Evolutionary conservation across 805 yeast genomes (phyloP).

Genomic region (Yarrowia deformans): DNA sequence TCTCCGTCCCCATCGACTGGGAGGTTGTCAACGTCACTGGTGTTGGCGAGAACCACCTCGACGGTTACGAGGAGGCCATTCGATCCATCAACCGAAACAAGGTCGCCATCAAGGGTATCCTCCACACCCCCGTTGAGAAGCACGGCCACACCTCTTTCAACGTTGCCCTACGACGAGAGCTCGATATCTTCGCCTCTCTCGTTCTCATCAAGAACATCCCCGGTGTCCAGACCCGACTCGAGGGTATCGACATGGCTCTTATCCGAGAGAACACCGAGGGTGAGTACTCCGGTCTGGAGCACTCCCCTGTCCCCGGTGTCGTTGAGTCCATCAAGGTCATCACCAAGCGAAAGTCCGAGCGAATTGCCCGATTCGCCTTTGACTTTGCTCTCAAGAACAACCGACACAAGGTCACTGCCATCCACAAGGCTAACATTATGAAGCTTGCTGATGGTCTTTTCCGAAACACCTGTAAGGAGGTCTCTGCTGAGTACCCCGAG

Average conservation of each 20-base stretch:
- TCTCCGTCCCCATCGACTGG: constrained; percentile 92
- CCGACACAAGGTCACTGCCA: constrained; percentile 93
- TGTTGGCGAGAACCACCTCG: constrained; percentile 49
- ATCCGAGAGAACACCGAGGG: constrained; percentile 99
- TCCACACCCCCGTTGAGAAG: constrained; percentile 86
- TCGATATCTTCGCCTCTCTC: constrained; percentile 93
- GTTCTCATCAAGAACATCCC: constrained; percentile 93
- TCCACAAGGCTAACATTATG: constrained; percentile 99
- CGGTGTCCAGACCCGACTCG: constrained; percentile 89
- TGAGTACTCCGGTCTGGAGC: constrained; percentile 98
- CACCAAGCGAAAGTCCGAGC: constrained; percentile 93
- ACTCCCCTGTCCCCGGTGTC: constrained; percentile 96
- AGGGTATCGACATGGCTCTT: constrained; percentile 88
- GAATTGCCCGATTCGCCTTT: constrained; percentile 96
- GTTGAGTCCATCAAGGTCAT: constrained; percentile 96
- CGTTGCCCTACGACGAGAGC: constrained; percentile 95
- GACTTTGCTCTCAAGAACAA: constrained; percentile 92
- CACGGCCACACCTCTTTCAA: constrained; percentile 84
- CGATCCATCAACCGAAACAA: constrained; percentile 92
- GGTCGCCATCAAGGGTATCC: constrained; percentile 95
- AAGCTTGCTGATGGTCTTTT: constrained; percentile 97
- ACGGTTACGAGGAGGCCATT: constrained; percentile 77
- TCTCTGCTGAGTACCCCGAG: constrained; percentile 84
- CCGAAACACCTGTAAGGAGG: constrained; percentile 89
- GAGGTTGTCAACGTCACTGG: constrained; percentile 73